Evolutionary conservation across 2,329 filamentous ascomycete genomes (phyloP), one percentile per base, ranked within the genome.

Genomic region (Cercospora zeina): DNA sequence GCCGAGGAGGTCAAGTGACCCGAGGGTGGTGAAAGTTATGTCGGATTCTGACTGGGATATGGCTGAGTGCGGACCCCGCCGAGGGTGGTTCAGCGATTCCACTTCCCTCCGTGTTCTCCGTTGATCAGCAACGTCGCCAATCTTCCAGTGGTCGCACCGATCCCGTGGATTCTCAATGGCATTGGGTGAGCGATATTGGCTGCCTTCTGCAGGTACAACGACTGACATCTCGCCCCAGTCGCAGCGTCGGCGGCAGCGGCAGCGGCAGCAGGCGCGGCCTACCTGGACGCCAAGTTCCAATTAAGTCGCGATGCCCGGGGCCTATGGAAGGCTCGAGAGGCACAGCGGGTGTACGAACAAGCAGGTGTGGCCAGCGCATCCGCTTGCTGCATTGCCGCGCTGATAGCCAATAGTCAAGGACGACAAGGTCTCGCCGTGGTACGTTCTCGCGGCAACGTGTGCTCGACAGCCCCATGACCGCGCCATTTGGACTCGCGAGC

Each of bases 211-310:
- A 6, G 21, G 13, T 49, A 1, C 42, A 27, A 27, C 2, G 4
- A 21, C 30, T 53, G 4, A 53, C 27, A 11, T 9, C 1, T 9
- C 31, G 19, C 14, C 10, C 53, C 14, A 59, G 56, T 53, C n/a
- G 62, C 58, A 60, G 62, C 62, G 13, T 54, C 62, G 19, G 71
- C 69, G 9, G 69, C 68, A 24, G 69, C 69, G 16, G 72, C 71
- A 9, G 69, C 68, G 21, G 69, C 69, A n/a, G 71, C 71, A 19
- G 77, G 78, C 11, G 82, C 83, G 42, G 79, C 81, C 13, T 89
- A 90, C 68, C 77, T 89, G 54, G 83, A 91, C 70, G 89, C 85
- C 63, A 90, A 88, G 77, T 87, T 83, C 68, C 84, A 88, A 70
- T 70, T 91, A 47, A 72, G 75, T 34, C 84, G 88, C 70, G 89